Evolutionary conservation across 495 filamentous ascomycete genomes (phyloP).

Genomic region (Apiosordaria backusii): DNA sequence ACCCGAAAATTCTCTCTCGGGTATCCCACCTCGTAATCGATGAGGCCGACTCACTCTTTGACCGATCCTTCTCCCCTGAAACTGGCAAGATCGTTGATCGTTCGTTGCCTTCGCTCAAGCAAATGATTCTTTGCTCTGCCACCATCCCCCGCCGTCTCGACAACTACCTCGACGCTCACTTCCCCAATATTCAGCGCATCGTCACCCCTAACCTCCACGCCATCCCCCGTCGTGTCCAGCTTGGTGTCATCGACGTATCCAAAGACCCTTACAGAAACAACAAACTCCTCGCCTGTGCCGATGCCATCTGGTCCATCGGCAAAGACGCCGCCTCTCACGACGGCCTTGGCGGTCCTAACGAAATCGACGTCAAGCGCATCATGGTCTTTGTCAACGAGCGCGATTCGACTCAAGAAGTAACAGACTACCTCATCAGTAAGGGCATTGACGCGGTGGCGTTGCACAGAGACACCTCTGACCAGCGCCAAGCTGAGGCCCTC

Average conservation of each 20-base stretch:
- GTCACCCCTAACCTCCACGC: constrained; percentile 94
- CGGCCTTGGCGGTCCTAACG: constrained; percentile 28
- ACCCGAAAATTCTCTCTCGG: constrained; percentile 83
- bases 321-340: constrained; percentile 63
- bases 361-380: constrained; percentile 72
- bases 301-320: constrained; percentile 89
- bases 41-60: constrained; percentile 92
- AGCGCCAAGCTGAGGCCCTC: constrained; percentile 69
- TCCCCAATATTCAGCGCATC: constrained; percentile 76
- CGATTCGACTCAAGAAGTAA: constrained; percentile 76
- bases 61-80: constrained; percentile 80
- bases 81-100: constrained; percentile 79
- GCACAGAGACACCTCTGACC: constrained; percentile 72
- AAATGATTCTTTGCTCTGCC: constrained; percentile 93
- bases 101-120: constrained; percentile 68
- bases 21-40: constrained; percentile 86
- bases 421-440: constrained; percentile 74
- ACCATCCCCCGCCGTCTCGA: constrained; percentile 91
- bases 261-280: constrained; percentile 88
- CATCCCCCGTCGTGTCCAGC: constrained; percentile 89
- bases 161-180: constrained; percentile 70
- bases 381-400: constrained; percentile 98
- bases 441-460: constrained; percentile 83
- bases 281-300: constrained; percentile 85
- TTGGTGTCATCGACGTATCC: constrained; percentile 87